Percentiles rank a stretch among this genome's conserved stretches.
These are phyloP conservation scores for Tetraselmis chui DNA, from an alignment of 139 green algal genomes.

Conservation along the genomic window DNA sequence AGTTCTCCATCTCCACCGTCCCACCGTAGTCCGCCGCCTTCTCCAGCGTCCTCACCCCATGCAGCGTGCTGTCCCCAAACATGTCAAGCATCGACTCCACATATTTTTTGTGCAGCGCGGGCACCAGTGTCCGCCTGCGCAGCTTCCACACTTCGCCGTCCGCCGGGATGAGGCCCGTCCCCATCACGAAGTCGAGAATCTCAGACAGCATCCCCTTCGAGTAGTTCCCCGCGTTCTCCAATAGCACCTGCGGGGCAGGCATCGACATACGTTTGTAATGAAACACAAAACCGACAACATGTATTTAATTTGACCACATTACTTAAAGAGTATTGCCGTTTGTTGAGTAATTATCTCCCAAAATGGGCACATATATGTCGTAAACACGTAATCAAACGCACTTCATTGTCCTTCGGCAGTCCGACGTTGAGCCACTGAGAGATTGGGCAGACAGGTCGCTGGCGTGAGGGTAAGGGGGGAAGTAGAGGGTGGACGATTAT, in stretches of 20 bases:
- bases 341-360: too few relatives aligned
- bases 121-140: slow-evolving; percentile 50
- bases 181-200: slow-evolving; percentile 95
- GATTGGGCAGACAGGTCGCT: too few relatives aligned
- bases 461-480: too few relatives aligned
- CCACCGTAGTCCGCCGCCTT: slow-evolving; percentile 19
- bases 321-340: too few relatives aligned
- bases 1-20: slow-evolving; percentile 89
- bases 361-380: too few relatives aligned
- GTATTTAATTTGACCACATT: too few relatives aligned
- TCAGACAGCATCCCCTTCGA: slow-evolving; percentile 83
- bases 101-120: slow-evolving; percentile 79
- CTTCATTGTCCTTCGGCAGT: too few relatives aligned
- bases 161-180: slow-evolving; percentile 85
- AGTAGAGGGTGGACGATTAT: too few relatives aligned
- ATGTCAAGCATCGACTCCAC: slow-evolving; percentile 76
- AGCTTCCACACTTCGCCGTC: slow-evolving; percentile 84
- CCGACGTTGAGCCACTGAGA: too few relatives aligned
- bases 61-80: slow-evolving; percentile 77
- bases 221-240: slow-evolving; percentile 86
- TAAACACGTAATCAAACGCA: too few relatives aligned
- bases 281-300: too few relatives aligned
- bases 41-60: slow-evolving; percentile 53
- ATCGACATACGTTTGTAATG: not conserved
- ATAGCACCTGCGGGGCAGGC: slow-evolving; percentile 52